Conservation (phyloP, 106 monocot species). For the Phalaenopsis aphrodite region DNA sequence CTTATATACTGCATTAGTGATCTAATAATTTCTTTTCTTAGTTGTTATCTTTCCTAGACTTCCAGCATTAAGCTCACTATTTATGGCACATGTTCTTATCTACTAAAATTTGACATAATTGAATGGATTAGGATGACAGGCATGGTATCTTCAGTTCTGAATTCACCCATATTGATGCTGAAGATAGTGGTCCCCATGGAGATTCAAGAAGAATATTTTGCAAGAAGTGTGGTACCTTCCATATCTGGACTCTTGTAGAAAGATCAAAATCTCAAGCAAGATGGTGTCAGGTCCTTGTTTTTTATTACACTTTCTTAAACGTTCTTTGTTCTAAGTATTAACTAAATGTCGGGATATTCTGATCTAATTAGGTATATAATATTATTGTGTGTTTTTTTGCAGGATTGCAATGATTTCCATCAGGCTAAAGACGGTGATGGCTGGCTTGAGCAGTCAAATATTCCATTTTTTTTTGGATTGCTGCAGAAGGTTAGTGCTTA, state of each 20-base stretch:
- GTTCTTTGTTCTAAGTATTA: neutral
- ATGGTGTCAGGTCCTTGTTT: constrained; percentile 81
- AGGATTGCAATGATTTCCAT: constrained; percentile 97
- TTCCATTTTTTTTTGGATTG: constrained; percentile 80
- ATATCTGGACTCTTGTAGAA: constrained; percentile 60
- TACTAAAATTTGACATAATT: neutral
- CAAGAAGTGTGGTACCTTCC: constrained; percentile 76
- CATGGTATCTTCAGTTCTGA: constrained; percentile 49
- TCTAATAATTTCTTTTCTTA: constrained; percentile 7
- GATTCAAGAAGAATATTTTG: constrained; percentile 85
- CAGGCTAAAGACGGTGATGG: constrained; percentile 98
- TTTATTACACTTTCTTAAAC: constrained; percentile 2
- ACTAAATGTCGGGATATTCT: neutral
- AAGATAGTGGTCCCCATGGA: constrained; percentile 40
- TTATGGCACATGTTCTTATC: neutral
- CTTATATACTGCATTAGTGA: neutral
- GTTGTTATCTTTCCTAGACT: neutral
- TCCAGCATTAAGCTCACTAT: neutral
- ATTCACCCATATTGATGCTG: constrained; percentile 44
- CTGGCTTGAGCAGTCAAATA: constrained; percentile 89
- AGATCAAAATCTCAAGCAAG: constrained; percentile 83
- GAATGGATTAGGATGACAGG: constrained; percentile 48
- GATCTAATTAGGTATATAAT: neutral
- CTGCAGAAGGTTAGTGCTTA: constrained; percentile 58
- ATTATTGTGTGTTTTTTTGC: constrained; percentile 1